These are phyloP conservation scores for Penicillium nucicola DNA, from an alignment of 495 filamentous ascomycete genomes.

Conservation along the genomic window DNA sequence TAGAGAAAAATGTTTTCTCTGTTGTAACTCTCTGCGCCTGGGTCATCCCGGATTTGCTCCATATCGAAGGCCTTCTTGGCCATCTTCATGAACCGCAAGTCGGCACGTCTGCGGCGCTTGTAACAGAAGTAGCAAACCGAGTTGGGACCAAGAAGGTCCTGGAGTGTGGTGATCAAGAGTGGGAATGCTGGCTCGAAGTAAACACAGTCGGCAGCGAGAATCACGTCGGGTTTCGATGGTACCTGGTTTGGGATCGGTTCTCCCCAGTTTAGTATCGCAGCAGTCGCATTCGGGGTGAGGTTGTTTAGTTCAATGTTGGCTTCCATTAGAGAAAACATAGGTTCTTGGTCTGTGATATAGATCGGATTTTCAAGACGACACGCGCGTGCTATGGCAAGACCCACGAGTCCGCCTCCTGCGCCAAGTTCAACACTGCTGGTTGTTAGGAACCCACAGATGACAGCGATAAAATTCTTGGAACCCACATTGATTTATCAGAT, in stretches of 20 bases:
- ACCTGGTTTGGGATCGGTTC: slow-evolving; percentile 33
- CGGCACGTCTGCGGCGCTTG: slow-evolving; percentile 79
- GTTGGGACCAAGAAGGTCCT: slow-evolving; percentile 53
- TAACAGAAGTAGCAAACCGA: slow-evolving; percentile 90
- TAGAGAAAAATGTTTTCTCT: slow-evolving; percentile 65
- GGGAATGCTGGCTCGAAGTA: slow-evolving; percentile 97
- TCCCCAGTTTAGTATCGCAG: slow-evolving; percentile 74
- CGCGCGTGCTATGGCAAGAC: slow-evolving; percentile 42
- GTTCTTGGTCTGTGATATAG: slow-evolving; percentile 79
- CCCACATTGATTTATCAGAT: slow-evolving; percentile 69
- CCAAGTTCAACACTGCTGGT: slow-evolving; percentile 78
- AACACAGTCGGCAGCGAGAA: slow-evolving; percentile 93
- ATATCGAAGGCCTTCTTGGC: slow-evolving; percentile 63
- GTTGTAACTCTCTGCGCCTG: slow-evolving; percentile 54
- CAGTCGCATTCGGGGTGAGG: slow-evolving; percentile 56
- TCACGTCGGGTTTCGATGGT: slow-evolving; percentile 59
- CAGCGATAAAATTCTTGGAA: slow-evolving; percentile 16
- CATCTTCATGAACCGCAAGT: slow-evolving; percentile 67
- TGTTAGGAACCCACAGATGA: not conserved
- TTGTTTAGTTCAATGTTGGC: slow-evolving; percentile 79
- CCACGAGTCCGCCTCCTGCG: slow-evolving; percentile 86
- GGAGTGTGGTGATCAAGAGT: slow-evolving; percentile 74
- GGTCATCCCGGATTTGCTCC: slow-evolving; percentile 58
- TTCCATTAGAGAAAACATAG: slow-evolving; percentile 79
- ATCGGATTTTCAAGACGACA: slow-evolving; percentile 44